Conservation (phyloP, 1,284 basidiomycete genomes). For the Psilocybe mexicana region DNA sequence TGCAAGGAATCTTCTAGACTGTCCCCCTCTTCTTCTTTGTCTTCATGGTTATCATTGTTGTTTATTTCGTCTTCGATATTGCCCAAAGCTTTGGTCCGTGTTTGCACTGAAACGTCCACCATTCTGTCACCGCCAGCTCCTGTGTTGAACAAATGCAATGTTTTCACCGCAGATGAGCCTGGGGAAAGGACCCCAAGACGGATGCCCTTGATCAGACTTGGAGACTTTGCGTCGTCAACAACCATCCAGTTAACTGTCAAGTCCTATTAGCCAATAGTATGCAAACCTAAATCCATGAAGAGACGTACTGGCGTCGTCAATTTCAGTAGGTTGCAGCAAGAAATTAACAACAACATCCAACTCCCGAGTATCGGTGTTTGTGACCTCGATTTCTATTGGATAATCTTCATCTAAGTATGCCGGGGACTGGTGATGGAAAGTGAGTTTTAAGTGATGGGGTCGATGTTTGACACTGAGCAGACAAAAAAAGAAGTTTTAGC, state of each 20-base stretch:
- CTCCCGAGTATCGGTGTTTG: constrained; percentile 66
- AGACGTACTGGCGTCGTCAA: constrained; percentile 69
- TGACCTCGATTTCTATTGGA: constrained; percentile 66
- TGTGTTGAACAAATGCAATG: constrained; percentile 55
- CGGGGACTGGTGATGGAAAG: constrained; percentile 57
- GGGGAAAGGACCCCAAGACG: constrained; percentile 62
- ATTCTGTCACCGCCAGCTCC: constrained; percentile 66
- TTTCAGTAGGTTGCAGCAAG: constrained; percentile 76
- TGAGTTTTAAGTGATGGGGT: constrained; percentile 58
- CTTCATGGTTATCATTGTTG: constrained; percentile 22
- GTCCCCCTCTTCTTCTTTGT: constrained; percentile 10
- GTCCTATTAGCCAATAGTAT: neutral
- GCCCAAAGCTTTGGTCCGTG: constrained; percentile 35
- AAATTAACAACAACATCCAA: constrained; percentile 72
- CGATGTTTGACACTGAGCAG: constrained; percentile 59
- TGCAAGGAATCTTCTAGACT: constrained; percentile 11
- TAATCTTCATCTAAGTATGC: constrained; percentile 81
- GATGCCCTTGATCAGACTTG: constrained; percentile 73
- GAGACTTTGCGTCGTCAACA: constrained; percentile 61
- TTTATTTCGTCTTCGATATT: constrained; percentile 15
- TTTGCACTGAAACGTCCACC: constrained; percentile 77
- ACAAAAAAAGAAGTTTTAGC: neutral
- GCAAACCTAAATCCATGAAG: neutral
- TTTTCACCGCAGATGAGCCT: constrained; percentile 55
- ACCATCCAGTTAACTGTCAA: constrained; percentile 60